These are phyloP conservation scores for Tripterygium wilfordii DNA, from an alignment of 177 flowering plant genomes.

Conservation along the genomic window DNA sequence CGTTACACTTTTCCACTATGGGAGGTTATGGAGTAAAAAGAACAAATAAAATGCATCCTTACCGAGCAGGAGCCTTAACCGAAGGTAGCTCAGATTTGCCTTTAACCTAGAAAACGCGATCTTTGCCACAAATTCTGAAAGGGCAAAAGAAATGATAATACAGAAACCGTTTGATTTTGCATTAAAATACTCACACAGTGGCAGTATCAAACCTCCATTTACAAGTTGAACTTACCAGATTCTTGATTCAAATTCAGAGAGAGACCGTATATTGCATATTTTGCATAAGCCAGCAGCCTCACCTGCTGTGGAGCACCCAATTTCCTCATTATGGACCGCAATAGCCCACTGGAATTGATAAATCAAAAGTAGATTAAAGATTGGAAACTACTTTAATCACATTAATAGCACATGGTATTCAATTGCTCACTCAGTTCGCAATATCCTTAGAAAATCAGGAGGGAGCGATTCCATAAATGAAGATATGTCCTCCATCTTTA, in stretches of 20 bases:
- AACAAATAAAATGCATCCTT: constrained; percentile 7
- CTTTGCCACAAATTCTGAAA: constrained; percentile 17
- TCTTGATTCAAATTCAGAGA: constrained; percentile 24
- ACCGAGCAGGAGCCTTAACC: constrained; percentile 28
- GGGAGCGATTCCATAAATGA: constrained; percentile 91
- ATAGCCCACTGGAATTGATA: constrained; percentile 55
- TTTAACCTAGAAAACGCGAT: constrained; percentile 19
- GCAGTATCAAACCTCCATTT: no score
- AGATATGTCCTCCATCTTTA: constrained; percentile 75
- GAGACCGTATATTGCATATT: constrained; percentile 62
- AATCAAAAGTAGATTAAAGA: neutral
- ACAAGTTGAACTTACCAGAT: constrained; percentile 35
- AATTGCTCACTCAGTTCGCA: constrained; percentile 68
- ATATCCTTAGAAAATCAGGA: constrained; percentile 59
- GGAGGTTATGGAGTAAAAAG: no score
- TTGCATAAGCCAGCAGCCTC: constrained; percentile 68
- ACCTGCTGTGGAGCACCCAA: constrained; percentile 62
- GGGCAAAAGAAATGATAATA: neutral
- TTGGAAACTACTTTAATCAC: neutral
- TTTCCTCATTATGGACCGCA: constrained; percentile 59
- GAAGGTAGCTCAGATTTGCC: constrained; percentile 20
- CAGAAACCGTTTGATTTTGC: neutral
- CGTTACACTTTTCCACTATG: no score
- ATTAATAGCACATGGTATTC: neutral
- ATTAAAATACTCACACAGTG: no score